Evolutionary conservation across 2,329 filamentous ascomycete species (phyloP).

Genomic region (Alternaria infectoria): DNA sequence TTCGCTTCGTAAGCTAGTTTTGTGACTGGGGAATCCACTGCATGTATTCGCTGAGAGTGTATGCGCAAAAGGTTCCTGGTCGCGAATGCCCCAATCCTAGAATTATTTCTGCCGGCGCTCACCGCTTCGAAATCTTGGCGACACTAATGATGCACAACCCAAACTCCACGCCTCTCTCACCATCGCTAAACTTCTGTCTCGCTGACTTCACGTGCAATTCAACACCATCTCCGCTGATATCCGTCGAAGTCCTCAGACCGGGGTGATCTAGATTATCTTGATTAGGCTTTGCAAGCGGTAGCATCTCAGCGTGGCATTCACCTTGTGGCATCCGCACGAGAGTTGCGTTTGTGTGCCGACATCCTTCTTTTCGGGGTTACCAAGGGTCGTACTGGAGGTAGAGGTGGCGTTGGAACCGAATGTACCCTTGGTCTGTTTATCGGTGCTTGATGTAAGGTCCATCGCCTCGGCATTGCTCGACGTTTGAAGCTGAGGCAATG

Average conservation of each 20-base stretch:
- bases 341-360: neutral
- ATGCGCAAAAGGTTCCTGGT: neutral
- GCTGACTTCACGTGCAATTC: neutral
- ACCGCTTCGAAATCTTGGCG: conserved; percentile 21
- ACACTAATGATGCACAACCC: neutral
- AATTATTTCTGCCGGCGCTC: conserved; percentile 17
- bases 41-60: neutral
- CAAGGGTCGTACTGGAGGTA: neutral
- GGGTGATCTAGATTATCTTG: neutral
- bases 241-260: neutral
- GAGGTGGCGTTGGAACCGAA: neutral
- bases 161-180: neutral
- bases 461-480: neutral
- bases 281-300: neutral
- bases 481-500: neutral
- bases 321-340: neutral
- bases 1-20: neutral
- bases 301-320: neutral
- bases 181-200: neutral
- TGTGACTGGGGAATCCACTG: neutral
- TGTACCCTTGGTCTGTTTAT: neutral
- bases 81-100: conserved; percentile 8
- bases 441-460: neutral
- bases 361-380: neutral
- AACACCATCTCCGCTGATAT: neutral